These are phyloP conservation scores for Xylaria polymorpha DNA, from an alignment of 2,329 filamentous ascomycete genomes.

Conservation along the genomic window DNA sequence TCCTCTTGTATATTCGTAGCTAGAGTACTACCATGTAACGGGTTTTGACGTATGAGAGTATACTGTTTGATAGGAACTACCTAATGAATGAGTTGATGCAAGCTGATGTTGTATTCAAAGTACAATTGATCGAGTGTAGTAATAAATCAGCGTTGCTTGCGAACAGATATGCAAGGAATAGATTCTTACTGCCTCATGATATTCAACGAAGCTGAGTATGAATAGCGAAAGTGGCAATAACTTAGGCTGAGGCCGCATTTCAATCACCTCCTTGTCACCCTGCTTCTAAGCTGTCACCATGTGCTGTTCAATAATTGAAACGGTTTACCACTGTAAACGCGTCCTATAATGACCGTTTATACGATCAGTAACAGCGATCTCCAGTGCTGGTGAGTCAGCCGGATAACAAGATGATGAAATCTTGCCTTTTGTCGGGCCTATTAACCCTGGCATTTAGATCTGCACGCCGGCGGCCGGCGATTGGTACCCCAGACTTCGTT, in stretches of 20 bases:
- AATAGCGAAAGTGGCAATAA: not conserved
- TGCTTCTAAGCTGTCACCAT: too few species aligned
- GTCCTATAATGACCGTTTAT: not conserved
- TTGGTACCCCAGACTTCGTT: not conserved
- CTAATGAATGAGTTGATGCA: not conserved
- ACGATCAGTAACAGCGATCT: not conserved
- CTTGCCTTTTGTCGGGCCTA: slow-evolving; percentile 23
- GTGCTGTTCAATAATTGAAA: not conserved
- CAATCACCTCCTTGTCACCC: not conserved
- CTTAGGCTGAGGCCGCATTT: too few species aligned
- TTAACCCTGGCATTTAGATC: slow-evolving; percentile 16
- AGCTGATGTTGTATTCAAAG: not conserved
- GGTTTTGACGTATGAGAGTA: too few species aligned
- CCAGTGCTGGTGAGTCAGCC: not conserved
- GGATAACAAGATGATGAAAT: slow-evolving; percentile 1
- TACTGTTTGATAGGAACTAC: too few species aligned
- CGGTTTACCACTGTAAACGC: not conserved
- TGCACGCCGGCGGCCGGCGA: not conserved
- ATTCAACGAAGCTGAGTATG: not conserved
- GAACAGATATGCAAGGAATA: not conserved
- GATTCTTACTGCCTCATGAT: not conserved
- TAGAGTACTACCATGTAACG: not conserved
- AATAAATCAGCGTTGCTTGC: not conserved
- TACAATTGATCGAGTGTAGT: not conserved
- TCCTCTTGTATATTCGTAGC: not conserved